Conservation (phyloP, 495 filamentous ascomycete species). For the Aspergillus sclerotioniger region DNA sequence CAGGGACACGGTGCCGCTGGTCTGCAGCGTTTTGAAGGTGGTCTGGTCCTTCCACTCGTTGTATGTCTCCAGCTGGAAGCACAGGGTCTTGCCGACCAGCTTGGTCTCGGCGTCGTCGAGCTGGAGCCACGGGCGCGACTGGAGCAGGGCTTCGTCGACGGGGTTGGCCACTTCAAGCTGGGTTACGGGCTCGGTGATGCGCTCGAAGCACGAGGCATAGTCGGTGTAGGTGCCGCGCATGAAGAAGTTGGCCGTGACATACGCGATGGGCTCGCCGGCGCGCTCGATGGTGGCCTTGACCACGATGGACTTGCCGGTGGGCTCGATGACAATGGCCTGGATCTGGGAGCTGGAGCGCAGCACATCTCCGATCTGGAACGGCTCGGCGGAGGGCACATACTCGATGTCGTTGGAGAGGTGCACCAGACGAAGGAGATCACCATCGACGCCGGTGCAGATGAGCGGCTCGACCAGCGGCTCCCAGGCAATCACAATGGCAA, state of each 20-base stretch:
- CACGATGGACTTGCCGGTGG: neutral
- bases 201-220: neutral
- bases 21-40: neutral
- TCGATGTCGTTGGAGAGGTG: neutral
- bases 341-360: neutral
- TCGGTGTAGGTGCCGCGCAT: conserved; percentile 3
- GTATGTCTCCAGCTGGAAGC: neutral
- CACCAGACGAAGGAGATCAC: conserved; percentile 5
- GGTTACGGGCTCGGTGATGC: neutral
- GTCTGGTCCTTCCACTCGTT: neutral
- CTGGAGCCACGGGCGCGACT: neutral
- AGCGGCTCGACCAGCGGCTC: neutral
- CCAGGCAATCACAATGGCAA: conserved; percentile 6
- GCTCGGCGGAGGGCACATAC: neutral
- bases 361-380: conserved; percentile 2
- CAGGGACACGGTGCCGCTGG: neutral
- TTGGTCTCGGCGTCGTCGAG: neutral
- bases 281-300: neutral
- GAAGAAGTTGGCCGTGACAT: neutral
- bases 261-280: neutral
- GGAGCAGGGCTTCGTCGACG: neutral
- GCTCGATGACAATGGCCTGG: neutral
- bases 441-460: neutral
- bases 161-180: neutral
- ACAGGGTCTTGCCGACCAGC: neutral